Base-by-base conservation (phyloP, 1,284 basidiomycete genomes). In the Neolentinus lepideus region DNA sequence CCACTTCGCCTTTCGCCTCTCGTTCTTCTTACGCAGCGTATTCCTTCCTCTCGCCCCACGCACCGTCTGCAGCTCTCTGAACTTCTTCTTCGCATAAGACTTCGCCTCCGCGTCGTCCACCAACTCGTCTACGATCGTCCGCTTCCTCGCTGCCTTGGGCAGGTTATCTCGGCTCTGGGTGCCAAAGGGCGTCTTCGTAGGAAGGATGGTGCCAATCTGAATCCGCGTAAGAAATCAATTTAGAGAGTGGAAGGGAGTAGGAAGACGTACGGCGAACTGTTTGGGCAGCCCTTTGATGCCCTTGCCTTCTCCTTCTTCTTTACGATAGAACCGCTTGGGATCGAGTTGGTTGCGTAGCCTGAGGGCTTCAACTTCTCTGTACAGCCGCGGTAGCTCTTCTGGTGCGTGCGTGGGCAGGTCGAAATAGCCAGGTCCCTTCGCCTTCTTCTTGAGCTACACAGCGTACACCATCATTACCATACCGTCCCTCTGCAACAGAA, bases 81-180 rank as follows among this genome's bases (percentile, higher is more conserved):
- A 98, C 75, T 98, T 98, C 74, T 86, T 85, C 76, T 98, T 98
- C 38, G 95, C 91, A 68, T 97, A 98, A 56, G 85, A 79, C 63
- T 84, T 85, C 19, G 92, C 83, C 67, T 91, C 88, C 1, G 90
- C 85, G 71, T 98, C 94, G 60, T 88, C 85, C 52, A 98, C 83
- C 19, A 98, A 75, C 65, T 93, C 90, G 60, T 95, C 90, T 22
- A 99, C 91, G 50, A 98, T 77, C 14, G 88, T 90, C 62, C 85
- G 77, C 69, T 91, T 96, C 62, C 86, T 75, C 60, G 84, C 75
- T 9, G 83, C 75, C 45, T 83, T 78, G 31, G 82, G 75, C 58
- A 92, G 79, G 66, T 90, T 90, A 60, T 88, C 83, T 9, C 80
- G 72, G 57, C 83, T 89, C 11, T 84, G 78, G 46, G 80, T 84